Base-by-base conservation (phyloP, 1,139 yeast species). In the Debaryomycetaceae sp. region DNA sequence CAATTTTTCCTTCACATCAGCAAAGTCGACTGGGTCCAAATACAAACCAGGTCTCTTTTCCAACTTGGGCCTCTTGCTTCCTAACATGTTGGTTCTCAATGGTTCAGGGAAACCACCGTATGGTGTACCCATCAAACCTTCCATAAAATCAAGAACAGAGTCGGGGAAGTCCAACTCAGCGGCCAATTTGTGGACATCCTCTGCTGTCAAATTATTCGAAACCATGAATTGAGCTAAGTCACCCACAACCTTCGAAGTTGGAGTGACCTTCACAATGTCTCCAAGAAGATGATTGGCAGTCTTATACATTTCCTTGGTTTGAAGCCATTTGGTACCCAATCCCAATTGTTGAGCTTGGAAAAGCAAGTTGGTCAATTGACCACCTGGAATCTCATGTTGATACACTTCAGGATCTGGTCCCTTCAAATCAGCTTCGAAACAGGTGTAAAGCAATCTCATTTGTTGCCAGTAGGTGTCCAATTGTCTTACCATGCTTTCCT, bases 101-200 rank as follows among this genome's bases (percentile, higher is more conserved):
- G 99, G 99, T 72, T 93, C 99, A 44, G 99, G 99, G 95, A 95
- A 93, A 6, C 99, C 99, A 56, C 99, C 99, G 64, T 88, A 90
- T 57, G 99, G 99, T 59, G 93, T 93, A 63, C 99, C 99, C 90
- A 95, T 93, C 63, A 93, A 79, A 58, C 99, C 99, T 75, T 95
- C 97, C 81, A 93, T 90, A 78, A 93, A 93, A 71, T 95, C 99
- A 63, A 93, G 79, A 33, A 93, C 97, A 14, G 98, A 91, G 61
- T 86, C 97, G 48, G 99, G 99, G 95, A 93, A 93, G 69, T 93
- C 98, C 59, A 93, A 80, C 55, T 89, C 89, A 42, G 81, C 72
- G 2, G 99, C 99, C 60, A 93, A 80, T 62, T 85, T 86, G 65
- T 75, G 75, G 49, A 95, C 95, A 62, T 93, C 99, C 60, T 87